A percentile compares a stretch with the other conserved stretches of the same genome.
phyloP scores from a whole-genome alignment of 2,329 filamentous ascomycete species.

The Pseudocercospora pini-densiflorae region DNA sequence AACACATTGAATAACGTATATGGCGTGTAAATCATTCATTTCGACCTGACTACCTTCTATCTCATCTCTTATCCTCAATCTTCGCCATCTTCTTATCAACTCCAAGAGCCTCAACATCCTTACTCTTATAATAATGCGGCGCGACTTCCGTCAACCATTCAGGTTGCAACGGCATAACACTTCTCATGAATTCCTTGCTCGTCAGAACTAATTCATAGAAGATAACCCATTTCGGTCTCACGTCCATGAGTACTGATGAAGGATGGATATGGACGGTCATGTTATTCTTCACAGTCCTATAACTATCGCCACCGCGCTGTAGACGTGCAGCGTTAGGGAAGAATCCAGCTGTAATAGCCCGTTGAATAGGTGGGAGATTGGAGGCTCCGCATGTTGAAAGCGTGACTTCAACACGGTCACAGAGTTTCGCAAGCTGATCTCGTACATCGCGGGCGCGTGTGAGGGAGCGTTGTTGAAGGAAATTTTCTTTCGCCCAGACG shows the following conservation, averaged over 20 bases:
- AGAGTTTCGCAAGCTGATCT: constrained; percentile 89
- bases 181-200: constrained; percentile 91
- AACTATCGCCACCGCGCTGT: constrained; percentile 81
- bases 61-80: constrained; percentile 22
- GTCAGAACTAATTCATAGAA: constrained; percentile 85
- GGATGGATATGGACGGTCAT: constrained; percentile 92
- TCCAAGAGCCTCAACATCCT: constrained; percentile 81
- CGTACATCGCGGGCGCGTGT: constrained; percentile 88
- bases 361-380: constrained; percentile 80
- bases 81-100: constrained; percentile 76
- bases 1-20: too few species aligned
- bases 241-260: constrained; percentile 76
- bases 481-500: constrained; percentile 91
- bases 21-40: too few species aligned
- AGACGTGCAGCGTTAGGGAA: constrained; percentile 90
- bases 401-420: constrained; percentile 87
- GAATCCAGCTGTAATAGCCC: constrained; percentile 88
- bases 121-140: constrained; percentile 92
- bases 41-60: background rate
- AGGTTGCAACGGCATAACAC: constrained; percentile 80
- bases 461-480: constrained; percentile 87
- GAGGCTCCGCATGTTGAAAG: constrained; percentile 66
- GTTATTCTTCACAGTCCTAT: constrained; percentile 89
- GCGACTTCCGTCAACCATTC: constrained; percentile 88
- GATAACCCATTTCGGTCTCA: constrained; percentile 82